Evolutionary conservation across 2,329 filamentous ascomycete species (phyloP).

Genomic region (Aspergillus fischeri): DNA sequence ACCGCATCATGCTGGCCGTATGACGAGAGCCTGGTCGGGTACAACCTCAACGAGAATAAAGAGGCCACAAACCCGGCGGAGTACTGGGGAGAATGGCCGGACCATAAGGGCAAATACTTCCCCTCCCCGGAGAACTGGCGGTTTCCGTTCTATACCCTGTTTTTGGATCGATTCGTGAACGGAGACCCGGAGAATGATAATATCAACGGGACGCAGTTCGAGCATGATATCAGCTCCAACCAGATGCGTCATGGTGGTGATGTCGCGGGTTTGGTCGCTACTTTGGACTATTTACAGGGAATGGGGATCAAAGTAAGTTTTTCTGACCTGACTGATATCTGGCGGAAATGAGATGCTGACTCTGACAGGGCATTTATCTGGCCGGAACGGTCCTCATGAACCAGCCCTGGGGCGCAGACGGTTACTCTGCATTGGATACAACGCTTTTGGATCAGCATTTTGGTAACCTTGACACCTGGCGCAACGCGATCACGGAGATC

Average conservation of each 20-base stretch:
- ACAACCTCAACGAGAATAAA: constrained; percentile 58
- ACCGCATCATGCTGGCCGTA: constrained; percentile 37
- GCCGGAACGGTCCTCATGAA: constrained; percentile 61
- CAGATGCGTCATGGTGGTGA: constrained; percentile 62
- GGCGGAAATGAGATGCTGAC: neutral
- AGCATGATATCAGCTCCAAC: constrained; percentile 56
- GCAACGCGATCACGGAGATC: constrained; percentile 53
- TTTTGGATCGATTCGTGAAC: constrained; percentile 60
- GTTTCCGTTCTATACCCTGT: constrained; percentile 61
- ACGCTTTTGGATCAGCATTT: constrained; percentile 61
- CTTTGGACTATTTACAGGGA: constrained; percentile 61
- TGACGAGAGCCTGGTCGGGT: constrained; percentile 46
- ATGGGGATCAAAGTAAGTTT: constrained; percentile 55
- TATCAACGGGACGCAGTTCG: constrained; percentile 56
- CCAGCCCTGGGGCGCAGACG: constrained; percentile 58
- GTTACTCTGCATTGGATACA: constrained; percentile 56
- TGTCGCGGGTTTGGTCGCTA: constrained; percentile 52
- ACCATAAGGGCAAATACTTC: constrained; percentile 43
- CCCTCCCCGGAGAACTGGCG: constrained; percentile 59
- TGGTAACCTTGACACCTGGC: constrained; percentile 56
- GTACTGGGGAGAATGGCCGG: constrained; percentile 54
- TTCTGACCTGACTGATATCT: neutral
- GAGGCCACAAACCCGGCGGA: constrained; percentile 51
- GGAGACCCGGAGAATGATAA: constrained; percentile 61
- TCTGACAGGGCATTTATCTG: constrained; percentile 52